Evolutionary conservation across 495 filamentous ascomycete species (phyloP).

Genomic region (Monascus purpureus): DNA sequence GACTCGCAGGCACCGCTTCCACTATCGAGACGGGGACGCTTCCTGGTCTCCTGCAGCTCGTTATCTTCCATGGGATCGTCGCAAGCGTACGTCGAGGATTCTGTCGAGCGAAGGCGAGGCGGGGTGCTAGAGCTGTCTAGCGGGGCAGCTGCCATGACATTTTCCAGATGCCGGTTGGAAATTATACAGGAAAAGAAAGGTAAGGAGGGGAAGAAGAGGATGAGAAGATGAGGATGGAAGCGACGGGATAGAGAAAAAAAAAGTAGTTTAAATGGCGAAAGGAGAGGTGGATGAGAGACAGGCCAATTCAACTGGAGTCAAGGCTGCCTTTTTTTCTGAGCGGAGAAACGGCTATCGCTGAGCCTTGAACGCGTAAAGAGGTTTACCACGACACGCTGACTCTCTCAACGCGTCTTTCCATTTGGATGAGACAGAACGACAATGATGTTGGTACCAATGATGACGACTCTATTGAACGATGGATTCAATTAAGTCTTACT

Average conservation of each 20-base stretch:
- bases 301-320: too few relatives aligned
- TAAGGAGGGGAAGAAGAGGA: slow-evolving; percentile 1
- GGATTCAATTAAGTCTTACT: too few relatives aligned
- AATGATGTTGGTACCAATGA: too few relatives aligned
- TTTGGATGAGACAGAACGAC: too few relatives aligned
- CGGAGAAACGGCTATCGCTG: too few relatives aligned
- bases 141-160: slow-evolving; percentile 38
- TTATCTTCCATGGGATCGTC: slow-evolving; percentile 43
- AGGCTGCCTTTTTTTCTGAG: not conserved
- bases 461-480: too few relatives aligned
- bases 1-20: slow-evolving; percentile 31
- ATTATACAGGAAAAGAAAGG: not conserved
- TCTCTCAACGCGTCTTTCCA: too few relatives aligned
- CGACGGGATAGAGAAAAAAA: not conserved
- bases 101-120: slow-evolving; percentile 22
- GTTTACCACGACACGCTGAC: too few relatives aligned
- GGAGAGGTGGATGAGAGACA: not conserved
- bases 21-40: slow-evolving; percentile 50
- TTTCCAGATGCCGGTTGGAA: slow-evolving; percentile 5
- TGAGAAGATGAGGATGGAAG: not conserved
- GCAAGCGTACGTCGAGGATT: slow-evolving; percentile 15
- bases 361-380: too few relatives aligned
- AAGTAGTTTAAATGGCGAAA: not conserved
- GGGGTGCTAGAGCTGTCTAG: slow-evolving; percentile 35
- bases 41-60: slow-evolving; percentile 39